Conservation (phyloP, 495 filamentous ascomycete species). For the Sporormia fimetaria region DNA sequence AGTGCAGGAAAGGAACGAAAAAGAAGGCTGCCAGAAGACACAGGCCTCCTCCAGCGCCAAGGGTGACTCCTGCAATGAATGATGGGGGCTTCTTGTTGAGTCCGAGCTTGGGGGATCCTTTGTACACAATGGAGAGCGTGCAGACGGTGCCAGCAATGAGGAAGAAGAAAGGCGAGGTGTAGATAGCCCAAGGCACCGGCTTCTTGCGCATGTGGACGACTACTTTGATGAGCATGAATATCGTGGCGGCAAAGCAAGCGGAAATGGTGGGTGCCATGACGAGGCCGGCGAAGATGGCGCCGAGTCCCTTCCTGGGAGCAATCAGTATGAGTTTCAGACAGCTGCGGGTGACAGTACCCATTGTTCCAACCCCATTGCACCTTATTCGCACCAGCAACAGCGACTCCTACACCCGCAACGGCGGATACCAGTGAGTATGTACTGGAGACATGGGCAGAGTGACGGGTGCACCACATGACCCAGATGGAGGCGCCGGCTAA, state of each 20-base stretch:
- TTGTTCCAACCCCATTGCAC: constrained; percentile 55
- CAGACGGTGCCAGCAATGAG: constrained; percentile 42
- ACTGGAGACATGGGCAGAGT: constrained; percentile 52
- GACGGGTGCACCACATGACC: constrained; percentile 52
- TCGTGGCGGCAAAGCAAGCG: constrained; percentile 43
- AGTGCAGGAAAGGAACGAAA: constrained; percentile 48
- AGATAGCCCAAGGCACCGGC: constrained; percentile 46
- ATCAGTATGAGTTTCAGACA: too few species aligned
- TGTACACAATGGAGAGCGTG: constrained; percentile 53
- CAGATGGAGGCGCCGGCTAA: constrained; percentile 44
- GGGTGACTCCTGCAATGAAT: constrained; percentile 46
- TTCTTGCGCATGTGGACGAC: constrained; percentile 47
- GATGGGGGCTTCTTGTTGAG: constrained; percentile 45
- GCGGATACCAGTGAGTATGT: constrained; percentile 55
- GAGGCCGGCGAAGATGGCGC: constrained; percentile 47
- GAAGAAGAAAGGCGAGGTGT: constrained; percentile 45
- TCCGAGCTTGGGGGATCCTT: constrained; percentile 47
- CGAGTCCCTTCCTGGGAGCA: constrained; percentile 37
- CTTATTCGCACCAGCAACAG: constrained; percentile 43
- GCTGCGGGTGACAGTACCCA: too few species aligned
- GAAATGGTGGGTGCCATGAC: constrained; percentile 51
- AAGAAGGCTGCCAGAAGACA: constrained; percentile 43
- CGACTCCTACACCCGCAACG: constrained; percentile 49
- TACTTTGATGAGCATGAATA: constrained; percentile 52
- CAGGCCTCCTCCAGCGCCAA: constrained; percentile 44